Percentiles rank a stretch among this genome's conserved stretches.
Conservation (phyloP, 495 filamentous ascomycete species). For the Cercophora samala region DNA sequence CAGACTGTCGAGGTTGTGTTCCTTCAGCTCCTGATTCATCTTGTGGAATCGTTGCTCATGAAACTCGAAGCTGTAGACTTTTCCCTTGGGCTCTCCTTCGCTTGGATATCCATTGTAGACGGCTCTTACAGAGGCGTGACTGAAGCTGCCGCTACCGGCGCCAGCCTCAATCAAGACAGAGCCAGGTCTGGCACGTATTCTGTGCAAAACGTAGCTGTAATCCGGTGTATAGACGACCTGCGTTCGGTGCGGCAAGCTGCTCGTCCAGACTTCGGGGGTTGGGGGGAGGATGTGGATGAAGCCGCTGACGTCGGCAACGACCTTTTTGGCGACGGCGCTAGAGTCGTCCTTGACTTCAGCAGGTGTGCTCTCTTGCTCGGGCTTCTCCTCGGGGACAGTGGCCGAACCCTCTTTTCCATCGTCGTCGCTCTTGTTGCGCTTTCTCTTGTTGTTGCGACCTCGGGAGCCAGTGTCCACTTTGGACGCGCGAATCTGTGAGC, state of each 20-base stretch:
- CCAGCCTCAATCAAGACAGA: slow-evolving; percentile 85
- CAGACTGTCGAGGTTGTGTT: slow-evolving; percentile 68
- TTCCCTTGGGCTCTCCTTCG: slow-evolving; percentile 52
- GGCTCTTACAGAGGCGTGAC: slow-evolving; percentile 81
- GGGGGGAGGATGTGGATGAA: slow-evolving; percentile 89
- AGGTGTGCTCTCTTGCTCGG: slow-evolving; percentile 21
- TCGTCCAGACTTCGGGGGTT: slow-evolving; percentile 90
- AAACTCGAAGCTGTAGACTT: slow-evolving; percentile 92
- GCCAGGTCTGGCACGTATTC: slow-evolving; percentile 78
- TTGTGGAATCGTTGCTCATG: slow-evolving; percentile 73
- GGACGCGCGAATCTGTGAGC: slow-evolving; percentile 85
- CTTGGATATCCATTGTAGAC: slow-evolving; percentile 78
- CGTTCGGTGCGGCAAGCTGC: slow-evolving; percentile 84
- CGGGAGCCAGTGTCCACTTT: slow-evolving; percentile 83
- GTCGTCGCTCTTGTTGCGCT: slow-evolving; percentile 56
- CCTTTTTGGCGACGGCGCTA: slow-evolving; percentile 31
- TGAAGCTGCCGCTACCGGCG: slow-evolving; percentile 91
- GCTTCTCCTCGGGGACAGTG: slow-evolving; percentile 30
- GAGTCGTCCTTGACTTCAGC: slow-evolving; percentile 22
- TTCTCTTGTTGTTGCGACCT: slow-evolving; percentile 51
- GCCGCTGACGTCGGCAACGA: slow-evolving; percentile 67
- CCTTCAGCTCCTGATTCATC: slow-evolving; percentile 66
- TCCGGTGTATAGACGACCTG: slow-evolving; percentile 98
- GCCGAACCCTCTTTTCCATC: slow-evolving; percentile 28
- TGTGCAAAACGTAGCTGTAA: slow-evolving; percentile 91